A percentile compares a stretch with the other conserved stretches of the same genome.
Conservation (phyloP, 208 protist genomes). For the Chromosphaera perkinsii region DNA sequence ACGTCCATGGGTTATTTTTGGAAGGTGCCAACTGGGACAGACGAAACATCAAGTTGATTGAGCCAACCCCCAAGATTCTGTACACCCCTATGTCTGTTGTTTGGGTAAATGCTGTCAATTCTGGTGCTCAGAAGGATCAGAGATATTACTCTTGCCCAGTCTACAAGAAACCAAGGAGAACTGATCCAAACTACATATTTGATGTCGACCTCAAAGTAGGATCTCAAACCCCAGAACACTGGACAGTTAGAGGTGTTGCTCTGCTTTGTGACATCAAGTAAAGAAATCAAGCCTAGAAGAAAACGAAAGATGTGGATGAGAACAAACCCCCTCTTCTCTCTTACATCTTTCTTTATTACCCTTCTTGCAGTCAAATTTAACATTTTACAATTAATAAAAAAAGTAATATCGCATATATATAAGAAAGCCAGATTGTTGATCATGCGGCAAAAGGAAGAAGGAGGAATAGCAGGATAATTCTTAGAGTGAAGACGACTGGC, state of each 20-base stretch:
- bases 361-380: too few species aligned
- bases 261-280: slow-evolving; percentile 33
- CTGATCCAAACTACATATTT: slow-evolving; percentile 92
- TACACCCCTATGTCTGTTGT: slow-evolving; percentile 89
- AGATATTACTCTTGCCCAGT: slow-evolving; percentile 88
- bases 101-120: slow-evolving; percentile 80
- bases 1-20: slow-evolving; percentile 93
- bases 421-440: too few species aligned
- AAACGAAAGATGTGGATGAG: too few species aligned
- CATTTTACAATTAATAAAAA: too few species aligned
- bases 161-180: slow-evolving; percentile 88
- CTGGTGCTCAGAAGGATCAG: slow-evolving; percentile 51
- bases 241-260: slow-evolving; percentile 88
- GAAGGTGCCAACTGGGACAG: slow-evolving; percentile 92
- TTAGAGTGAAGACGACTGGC: too few species aligned
- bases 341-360: too few species aligned
- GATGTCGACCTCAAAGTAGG: slow-evolving; percentile 84
- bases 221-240: slow-evolving; percentile 77
- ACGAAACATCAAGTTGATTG: slow-evolving; percentile 49
- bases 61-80: slow-evolving; percentile 81
- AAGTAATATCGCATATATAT: too few species aligned
- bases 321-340: too few species aligned
- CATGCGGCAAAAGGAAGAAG: too few species aligned
- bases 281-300: too few species aligned
- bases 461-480: too few species aligned